Evolutionary conservation across 2,329 filamentous ascomycete species (phyloP).

Genomic region (Monilinia polystroma): DNA sequence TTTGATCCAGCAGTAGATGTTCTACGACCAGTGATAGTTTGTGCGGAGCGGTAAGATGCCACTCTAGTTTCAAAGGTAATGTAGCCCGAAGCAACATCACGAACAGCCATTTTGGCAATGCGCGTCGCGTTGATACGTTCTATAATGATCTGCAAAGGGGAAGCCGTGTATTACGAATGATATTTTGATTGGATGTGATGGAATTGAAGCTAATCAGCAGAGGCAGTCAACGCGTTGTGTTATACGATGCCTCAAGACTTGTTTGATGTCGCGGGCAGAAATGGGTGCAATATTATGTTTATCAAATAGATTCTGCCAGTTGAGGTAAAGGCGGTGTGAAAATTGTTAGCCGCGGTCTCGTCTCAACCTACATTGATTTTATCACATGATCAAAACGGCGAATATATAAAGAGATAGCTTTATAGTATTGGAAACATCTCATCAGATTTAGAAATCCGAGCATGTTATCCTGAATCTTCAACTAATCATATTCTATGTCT

Average conservation of each 20-base stretch:
- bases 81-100: slow-evolving; percentile 46
- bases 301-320: slow-evolving; percentile 15
- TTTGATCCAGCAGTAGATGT: slow-evolving; percentile 63
- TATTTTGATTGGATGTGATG: not conserved
- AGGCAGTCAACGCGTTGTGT: not conserved
- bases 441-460: too few relatives aligned
- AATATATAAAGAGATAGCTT: too few relatives aligned
- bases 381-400: too few relatives aligned
- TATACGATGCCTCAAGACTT: slow-evolving; percentile 7
- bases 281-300: slow-evolving; percentile 2
- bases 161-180: too few relatives aligned
- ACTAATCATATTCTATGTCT: not conserved
- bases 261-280: slow-evolving; percentile 10
- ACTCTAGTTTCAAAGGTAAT: slow-evolving; percentile 73
- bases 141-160: not conserved
- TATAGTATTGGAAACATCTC: too few relatives aligned
- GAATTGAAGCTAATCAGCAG: not conserved
- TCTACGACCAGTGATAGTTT: slow-evolving; percentile 66
- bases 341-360: not conserved
- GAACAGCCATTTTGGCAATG: slow-evolving; percentile 32
- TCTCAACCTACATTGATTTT: too few relatives aligned
- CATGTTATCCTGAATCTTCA: too few relatives aligned
- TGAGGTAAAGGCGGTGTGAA: not conserved
- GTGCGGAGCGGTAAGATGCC: slow-evolving; percentile 70
- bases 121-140: slow-evolving; percentile 15